phyloP scores from a whole-genome alignment of 371 early-diverging fungal species.

The Mucor indicus region DNA sequence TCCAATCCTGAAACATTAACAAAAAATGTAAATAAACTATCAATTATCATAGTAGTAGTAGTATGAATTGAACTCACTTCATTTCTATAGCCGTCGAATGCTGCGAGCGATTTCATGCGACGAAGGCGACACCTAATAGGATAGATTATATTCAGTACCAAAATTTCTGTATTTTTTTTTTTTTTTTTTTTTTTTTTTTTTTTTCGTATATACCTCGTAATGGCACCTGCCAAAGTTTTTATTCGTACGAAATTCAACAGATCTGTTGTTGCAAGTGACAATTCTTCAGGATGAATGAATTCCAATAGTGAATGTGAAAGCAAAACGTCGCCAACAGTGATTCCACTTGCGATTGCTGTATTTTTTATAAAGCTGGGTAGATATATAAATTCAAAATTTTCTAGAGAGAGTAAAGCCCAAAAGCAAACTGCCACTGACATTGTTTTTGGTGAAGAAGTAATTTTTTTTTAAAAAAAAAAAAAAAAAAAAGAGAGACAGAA shows the following conservation, averaged over 20 bases:
- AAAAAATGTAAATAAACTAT: too few relatives aligned
- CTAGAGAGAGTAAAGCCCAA: conserved; percentile 53
- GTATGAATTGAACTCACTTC: too few relatives aligned
- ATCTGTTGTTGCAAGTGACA: conserved; percentile 46
- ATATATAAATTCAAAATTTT: conserved; percentile 48
- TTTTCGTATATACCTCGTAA: conserved; percentile 47
- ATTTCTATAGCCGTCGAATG: too few relatives aligned
- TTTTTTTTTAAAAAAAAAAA: not conserved
- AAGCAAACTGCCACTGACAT: conserved; percentile 31
- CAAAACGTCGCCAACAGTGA: conserved; percentile 33
- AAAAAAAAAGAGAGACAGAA: not conserved
- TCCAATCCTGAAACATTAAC: conserved; percentile 18
- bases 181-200: not conserved
- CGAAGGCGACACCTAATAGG: conserved; percentile 9
- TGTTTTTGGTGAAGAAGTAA: not conserved
- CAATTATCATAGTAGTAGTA: too few relatives aligned
- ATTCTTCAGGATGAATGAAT: conserved; percentile 61
- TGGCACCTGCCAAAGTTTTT: conserved; percentile 51
- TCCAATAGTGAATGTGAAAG: conserved; percentile 50
- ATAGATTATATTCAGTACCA: too few relatives aligned
- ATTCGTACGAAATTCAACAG: conserved; percentile 47
- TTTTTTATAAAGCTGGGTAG: conserved; percentile 35
- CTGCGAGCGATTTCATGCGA: conserved; percentile 2
- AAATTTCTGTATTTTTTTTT: too few relatives aligned
- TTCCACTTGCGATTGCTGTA: conserved; percentile 10